Conservation (phyloP, 1,139 yeast species). For the Yamadazyma jaroonii region DNA sequence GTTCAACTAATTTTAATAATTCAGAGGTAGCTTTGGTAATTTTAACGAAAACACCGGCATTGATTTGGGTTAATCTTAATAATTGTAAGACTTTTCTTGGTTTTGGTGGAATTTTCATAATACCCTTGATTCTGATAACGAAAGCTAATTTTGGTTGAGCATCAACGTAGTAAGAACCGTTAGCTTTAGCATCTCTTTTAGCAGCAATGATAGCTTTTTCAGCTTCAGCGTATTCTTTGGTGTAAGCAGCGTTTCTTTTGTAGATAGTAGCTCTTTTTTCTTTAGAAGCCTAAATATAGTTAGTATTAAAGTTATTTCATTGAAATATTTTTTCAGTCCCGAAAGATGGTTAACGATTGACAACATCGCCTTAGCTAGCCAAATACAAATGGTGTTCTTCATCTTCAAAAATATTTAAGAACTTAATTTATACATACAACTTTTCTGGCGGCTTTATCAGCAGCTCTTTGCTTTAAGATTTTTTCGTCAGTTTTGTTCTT, state of each 20-base stretch:
- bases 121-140: conserved; percentile 99
- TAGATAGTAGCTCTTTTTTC: conserved; percentile 94
- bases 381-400: conserved; percentile 56
- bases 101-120: conserved; percentile 99
- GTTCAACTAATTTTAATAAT: conserved; percentile 96
- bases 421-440: conserved; percentile 63
- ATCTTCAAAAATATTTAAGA: conserved; percentile 42
- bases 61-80: conserved; percentile 95
- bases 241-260: conserved; percentile 98
- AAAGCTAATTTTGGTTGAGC: conserved; percentile 96
- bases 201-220: conserved; percentile 91
- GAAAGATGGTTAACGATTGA: conserved; percentile 99
- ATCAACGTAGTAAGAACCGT: conserved; percentile 95
- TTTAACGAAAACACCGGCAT: conserved; percentile 97
- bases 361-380: conserved; percentile 92
- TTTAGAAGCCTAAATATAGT: conserved; percentile 63
- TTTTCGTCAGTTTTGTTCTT: conserved; percentile 90
- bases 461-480: conserved; percentile 83
- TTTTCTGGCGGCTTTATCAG: conserved; percentile 82
- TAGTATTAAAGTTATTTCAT: conserved; percentile 26
- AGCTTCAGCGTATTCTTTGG: conserved; percentile 92
- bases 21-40: conserved; percentile 98
- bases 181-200: conserved; percentile 95
- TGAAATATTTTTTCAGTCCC: conserved; percentile 71
- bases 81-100: conserved; percentile 99